Percentiles rank a stretch among this genome's conserved stretches.
These are phyloP conservation scores for Penicillium salamii DNA, from an alignment of 495 filamentous ascomycete genomes.

Conservation along the genomic window DNA sequence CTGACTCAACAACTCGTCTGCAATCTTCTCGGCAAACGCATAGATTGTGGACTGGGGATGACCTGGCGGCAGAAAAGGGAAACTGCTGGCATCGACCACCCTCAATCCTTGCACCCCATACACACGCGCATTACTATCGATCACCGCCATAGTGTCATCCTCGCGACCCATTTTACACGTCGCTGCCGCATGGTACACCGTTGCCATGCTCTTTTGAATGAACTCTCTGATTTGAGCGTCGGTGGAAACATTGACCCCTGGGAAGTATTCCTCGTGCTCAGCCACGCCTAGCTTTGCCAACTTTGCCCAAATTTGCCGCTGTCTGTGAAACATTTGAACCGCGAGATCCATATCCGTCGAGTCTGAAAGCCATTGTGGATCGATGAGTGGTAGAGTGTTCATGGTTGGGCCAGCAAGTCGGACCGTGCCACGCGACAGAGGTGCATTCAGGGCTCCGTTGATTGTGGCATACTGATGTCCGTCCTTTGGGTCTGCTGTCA, in stretches of 20 bases:
- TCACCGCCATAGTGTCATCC: conserved; percentile 43
- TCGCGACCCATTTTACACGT: conserved; percentile 49
- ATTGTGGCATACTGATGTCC: conserved; percentile 46
- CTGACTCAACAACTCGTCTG: conserved; percentile 43
- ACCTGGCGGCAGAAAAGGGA: conserved; percentile 44
- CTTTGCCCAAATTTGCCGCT: conserved; percentile 28
- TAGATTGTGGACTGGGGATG: conserved; percentile 52
- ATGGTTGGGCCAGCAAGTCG: conserved; percentile 39
- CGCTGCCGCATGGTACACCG: conserved; percentile 48
- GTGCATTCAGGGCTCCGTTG: conserved; percentile 38
- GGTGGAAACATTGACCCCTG: conserved; percentile 38
- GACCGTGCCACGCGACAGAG: conserved; percentile 52
- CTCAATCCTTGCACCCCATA: conserved; percentile 47
- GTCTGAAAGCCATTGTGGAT: conserved; percentile 45
- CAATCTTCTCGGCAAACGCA: conserved; percentile 53
- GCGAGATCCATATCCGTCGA: conserved; percentile 42
- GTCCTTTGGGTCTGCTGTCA: conserved; percentile 22
- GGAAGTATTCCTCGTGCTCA: conserved; percentile 34
- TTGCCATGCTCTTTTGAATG: conserved; percentile 36
- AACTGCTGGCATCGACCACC: conserved; percentile 52
- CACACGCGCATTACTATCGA: conserved; percentile 34
- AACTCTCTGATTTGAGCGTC: conserved; percentile 45
- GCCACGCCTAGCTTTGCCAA: conserved; percentile 20
- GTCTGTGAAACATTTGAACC: conserved; percentile 42
- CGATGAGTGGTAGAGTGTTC: conserved; percentile 43